These are phyloP conservation scores for Pascua sp. DNA, from an alignment of 1,284 basidiomycete genomes.

Conservation along the genomic window DNA sequence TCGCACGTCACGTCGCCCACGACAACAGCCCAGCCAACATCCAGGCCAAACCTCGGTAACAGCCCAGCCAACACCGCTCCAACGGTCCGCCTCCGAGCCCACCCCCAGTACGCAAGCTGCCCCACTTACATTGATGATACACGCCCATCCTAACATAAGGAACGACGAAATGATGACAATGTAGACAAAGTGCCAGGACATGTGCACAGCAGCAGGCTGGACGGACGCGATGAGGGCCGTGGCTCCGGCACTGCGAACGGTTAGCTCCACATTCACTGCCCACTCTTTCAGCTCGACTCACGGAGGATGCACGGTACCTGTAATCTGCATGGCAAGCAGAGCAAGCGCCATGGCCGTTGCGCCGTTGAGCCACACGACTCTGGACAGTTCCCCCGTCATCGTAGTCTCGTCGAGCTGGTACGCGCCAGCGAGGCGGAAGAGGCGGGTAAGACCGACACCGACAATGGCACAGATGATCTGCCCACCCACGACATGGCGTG, in stretches of 20 bases:
- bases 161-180: constrained; percentile 57
- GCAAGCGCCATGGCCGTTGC: constrained; percentile 57
- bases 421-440: constrained; percentile 53
- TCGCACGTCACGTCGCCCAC: no score
- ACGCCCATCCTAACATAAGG: constrained; percentile 56
- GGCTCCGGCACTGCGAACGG: constrained; percentile 52
- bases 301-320: constrained; percentile 61
- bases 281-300: constrained; percentile 14
- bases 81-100: not conserved
- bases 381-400: constrained; percentile 18
- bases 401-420: constrained; percentile 48
- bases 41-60: not conserved
- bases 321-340: constrained; percentile 59
- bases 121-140: constrained; percentile 53
- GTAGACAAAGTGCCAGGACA: constrained; percentile 64
- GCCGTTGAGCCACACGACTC: constrained; percentile 58
- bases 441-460: constrained; percentile 58
- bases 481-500: constrained; percentile 59
- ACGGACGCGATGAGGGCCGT: constrained; percentile 56
- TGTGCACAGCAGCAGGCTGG: constrained; percentile 51
- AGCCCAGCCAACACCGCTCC: not conserved
- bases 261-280: not conserved
- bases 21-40: no score
- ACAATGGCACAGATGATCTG: constrained; percentile 58
- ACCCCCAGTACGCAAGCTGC: not conserved